A percentile compares a stretch with the other conserved stretches of the same genome.
These are phyloP conservation scores for Fusarium sp. DNA, from an alignment of 2,329 filamentous ascomycete species.

Conservation along the genomic window DNA sequence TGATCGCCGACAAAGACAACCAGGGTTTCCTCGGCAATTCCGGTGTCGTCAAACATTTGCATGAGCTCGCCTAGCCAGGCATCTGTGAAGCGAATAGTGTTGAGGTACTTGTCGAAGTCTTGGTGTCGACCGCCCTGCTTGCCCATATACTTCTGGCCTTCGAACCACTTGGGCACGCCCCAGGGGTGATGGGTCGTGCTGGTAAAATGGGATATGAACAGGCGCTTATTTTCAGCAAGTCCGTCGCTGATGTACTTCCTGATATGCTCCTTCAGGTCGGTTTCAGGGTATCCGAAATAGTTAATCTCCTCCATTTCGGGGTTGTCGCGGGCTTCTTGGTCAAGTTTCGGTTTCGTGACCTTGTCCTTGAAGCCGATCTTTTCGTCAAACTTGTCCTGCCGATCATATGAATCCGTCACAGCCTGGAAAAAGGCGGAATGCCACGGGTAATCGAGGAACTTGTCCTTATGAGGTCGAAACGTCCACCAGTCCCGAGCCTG, in stretches of 20 bases:
- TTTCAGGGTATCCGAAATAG: conserved; percentile 52
- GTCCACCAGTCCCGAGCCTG: conserved; percentile 17
- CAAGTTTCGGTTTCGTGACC: conserved; percentile 46
- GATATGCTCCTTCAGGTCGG: conserved; percentile 47
- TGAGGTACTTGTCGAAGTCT: conserved; percentile 50
- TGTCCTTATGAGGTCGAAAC: conserved; percentile 10
- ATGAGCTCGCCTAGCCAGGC: conserved; percentile 49
- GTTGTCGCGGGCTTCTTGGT: conserved; percentile 36
- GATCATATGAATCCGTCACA: conserved; percentile 50
- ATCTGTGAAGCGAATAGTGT: conserved; percentile 48
- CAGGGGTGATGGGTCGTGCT: conserved; percentile 52
- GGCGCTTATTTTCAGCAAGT: conserved; percentile 47
- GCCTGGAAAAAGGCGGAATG: conserved; percentile 50
- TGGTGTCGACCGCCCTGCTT: conserved; percentile 37
- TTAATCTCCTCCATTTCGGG: conserved; percentile 40
- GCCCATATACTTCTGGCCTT: conserved; percentile 42
- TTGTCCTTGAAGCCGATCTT: conserved; percentile 49
- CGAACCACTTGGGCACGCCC: conserved; percentile 42
- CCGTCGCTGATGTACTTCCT: conserved; percentile 47
- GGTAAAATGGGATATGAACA: conserved; percentile 52
- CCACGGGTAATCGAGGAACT: conserved; percentile 47
- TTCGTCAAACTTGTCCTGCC: conserved; percentile 47
- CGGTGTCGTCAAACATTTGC: conserved; percentile 48
- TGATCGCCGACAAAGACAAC: conserved; percentile 51
- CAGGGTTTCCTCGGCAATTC: conserved; percentile 49